Conservation (phyloP, 2,329 filamentous ascomycete genomes). For the Aspergillus sojae region DNA sequence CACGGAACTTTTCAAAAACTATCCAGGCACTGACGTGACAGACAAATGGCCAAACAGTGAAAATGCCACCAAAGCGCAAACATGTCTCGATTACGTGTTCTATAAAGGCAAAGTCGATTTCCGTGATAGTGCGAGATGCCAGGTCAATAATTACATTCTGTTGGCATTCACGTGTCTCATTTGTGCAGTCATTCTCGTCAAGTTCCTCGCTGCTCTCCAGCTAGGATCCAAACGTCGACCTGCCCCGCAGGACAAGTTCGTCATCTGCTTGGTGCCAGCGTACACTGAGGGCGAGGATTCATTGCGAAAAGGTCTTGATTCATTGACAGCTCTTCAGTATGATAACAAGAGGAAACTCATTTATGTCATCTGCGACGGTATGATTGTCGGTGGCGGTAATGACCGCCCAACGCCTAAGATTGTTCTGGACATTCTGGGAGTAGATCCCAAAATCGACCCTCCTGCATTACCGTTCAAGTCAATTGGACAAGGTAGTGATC, state of each 20-base stretch:
- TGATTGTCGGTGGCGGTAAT: slow-evolving; percentile 94
- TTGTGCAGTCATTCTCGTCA: slow-evolving; percentile 76
- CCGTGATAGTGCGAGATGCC: slow-evolving; percentile 72
- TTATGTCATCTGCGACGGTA: slow-evolving; percentile 93
- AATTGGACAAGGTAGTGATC: slow-evolving; percentile 82
- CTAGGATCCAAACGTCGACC: slow-evolving; percentile 90
- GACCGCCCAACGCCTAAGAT: slow-evolving; percentile 97
- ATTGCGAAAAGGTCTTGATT: slow-evolving; percentile 88
- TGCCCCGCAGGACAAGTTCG: slow-evolving; percentile 93
- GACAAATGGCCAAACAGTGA: slow-evolving; percentile 59
- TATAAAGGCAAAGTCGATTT: slow-evolving; percentile 86
- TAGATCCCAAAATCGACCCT: slow-evolving; percentile 95
- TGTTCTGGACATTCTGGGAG: slow-evolving; percentile 93
- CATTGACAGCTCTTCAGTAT: slow-evolving; percentile 89
- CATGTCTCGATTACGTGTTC: slow-evolving; percentile 82
- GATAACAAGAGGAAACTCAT: slow-evolving; percentile 99
- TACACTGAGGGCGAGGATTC: slow-evolving; percentile 98
- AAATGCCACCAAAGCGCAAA: slow-evolving; percentile 66
- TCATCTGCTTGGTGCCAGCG: slow-evolving; percentile 96
- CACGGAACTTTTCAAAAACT: slow-evolving; percentile 68
- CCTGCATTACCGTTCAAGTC: slow-evolving; percentile 93
- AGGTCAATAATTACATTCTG: slow-evolving; percentile 88
- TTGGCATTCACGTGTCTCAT: slow-evolving; percentile 85
- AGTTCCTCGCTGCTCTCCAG: slow-evolving; percentile 91
- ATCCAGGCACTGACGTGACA: slow-evolving; percentile 80